These are phyloP conservation scores for Zygosaccharomyces sapae DNA, from an alignment of 1,139 yeast genomes.

Conservation along the genomic window DNA sequence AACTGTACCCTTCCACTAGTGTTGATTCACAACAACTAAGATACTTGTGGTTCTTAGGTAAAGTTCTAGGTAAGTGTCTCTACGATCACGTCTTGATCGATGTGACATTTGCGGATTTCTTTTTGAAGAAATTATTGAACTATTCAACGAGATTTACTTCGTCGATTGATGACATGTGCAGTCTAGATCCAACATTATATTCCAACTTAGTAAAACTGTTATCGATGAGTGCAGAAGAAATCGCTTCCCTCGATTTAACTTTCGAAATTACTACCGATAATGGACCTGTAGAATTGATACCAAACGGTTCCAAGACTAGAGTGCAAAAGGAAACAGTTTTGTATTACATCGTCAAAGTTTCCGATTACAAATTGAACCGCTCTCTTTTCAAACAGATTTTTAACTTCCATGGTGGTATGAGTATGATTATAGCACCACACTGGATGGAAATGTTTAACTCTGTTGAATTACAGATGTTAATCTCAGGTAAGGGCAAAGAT, in stretches of 20 bases:
- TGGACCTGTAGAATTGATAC: constrained; percentile 51
- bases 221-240: constrained; percentile 52
- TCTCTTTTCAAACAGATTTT: constrained; percentile 56
- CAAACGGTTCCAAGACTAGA: constrained; percentile 51
- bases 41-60: constrained; percentile 65
- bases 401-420: constrained; percentile 68
- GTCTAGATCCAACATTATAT: constrained; percentile 67
- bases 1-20: constrained; percentile 55
- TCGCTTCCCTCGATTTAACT: constrained; percentile 55
- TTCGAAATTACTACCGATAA: constrained; percentile 49
- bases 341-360: constrained; percentile 71
- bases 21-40: constrained; percentile 36
- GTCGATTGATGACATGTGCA: constrained; percentile 73
- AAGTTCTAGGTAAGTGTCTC: constrained; percentile 83
- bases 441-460: constrained; percentile 88
- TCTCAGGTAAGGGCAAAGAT: constrained; percentile 74
- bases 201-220: constrained; percentile 59
- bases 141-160: constrained; percentile 31
- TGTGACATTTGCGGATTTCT: constrained; percentile 81
- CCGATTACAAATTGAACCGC: constrained; percentile 73
- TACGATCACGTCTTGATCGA: constrained; percentile 80
- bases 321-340: constrained; percentile 64
- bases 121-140: constrained; percentile 61
- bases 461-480: constrained; percentile 73
- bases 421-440: constrained; percentile 58